Base-by-base conservation (phyloP, 805 yeast species). In the Wickerhamiella sorbophila region DNA sequence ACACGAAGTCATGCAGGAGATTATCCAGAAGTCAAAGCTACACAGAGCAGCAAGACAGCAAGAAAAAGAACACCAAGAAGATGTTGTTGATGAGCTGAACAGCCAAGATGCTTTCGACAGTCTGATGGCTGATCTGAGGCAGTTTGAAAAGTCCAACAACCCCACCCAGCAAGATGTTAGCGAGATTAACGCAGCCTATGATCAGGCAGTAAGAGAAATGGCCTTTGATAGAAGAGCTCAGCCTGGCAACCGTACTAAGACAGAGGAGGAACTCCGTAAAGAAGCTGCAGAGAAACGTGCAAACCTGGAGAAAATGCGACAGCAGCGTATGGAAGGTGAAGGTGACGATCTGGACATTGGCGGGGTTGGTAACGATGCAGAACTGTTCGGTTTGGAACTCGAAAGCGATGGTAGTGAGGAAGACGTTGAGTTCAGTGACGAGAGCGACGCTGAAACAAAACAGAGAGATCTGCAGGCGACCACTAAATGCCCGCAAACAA, bases 361-460 rank as follows among this genome's bases (percentile, higher is more conserved):
- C 17, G 48, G 42, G 10, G 50, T 36, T 12, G 64, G 61, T 5
- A 72, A 69, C 34, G 72, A 67, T 20, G 69, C 65, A 4, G 62
- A 55, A 9, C 61, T 58, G 31, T 62, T 60, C 35, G 63, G 63
- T 12, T 53, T 59, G 18, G 48, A 47, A 3, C 53, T 41, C 8
- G 34, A 38, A 8, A 43, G 52, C n/a, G 61, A 61, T 8, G 61
- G 53, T 16, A 58, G 53, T 16, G 59, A 63, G 31, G 74, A 49
- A 1, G 67, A 60, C 9, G 58, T 48, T 2, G 63, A 53, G 5
- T 57, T 45, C n/a, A 61, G 55, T 5, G 67, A 56, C 4, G 46
- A 43, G 5, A 61, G 17, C 18, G 22, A 37, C 20, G 50, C 35
- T 10, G 51, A 24, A 18, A 81, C 38, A 78, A 93, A 93, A 85